A percentile compares a stretch with the other conserved stretches of the same genome.
phyloP scores from a whole-genome alignment of 1,284 basidiomycete species.

The Macrocystidia cucumis region DNA sequence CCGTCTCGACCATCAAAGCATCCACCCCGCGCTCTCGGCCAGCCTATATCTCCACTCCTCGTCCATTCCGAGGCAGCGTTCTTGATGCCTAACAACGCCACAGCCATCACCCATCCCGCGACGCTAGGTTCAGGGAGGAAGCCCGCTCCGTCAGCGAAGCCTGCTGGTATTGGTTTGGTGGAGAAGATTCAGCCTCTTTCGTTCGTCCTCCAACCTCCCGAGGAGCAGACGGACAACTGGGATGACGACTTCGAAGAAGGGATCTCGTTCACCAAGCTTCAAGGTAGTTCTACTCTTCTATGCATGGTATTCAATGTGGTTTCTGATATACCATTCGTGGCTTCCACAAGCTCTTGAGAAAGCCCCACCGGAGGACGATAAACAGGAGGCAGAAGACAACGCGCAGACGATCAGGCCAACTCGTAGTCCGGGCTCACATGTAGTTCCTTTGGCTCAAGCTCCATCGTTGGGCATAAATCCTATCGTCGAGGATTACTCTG shows the following conservation, averaged over 20 bases:
- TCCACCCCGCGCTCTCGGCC: conserved; percentile 33
- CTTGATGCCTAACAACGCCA: conserved; percentile 20
- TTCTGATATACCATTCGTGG: conserved; percentile 4
- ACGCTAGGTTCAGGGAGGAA: conserved; percentile 24
- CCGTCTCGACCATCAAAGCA: conserved; percentile 59
- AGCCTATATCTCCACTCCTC: conserved; percentile 33
- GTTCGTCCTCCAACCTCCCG: conserved; percentile 57
- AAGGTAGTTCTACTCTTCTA: conserved; percentile 46
- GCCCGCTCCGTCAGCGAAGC: conserved; percentile 23
- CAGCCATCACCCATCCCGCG: conserved; percentile 18
- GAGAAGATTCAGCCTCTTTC: conserved; percentile 54
- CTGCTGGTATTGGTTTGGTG: conserved; percentile 30
- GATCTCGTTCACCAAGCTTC: conserved; percentile 80
- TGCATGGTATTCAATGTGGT: not conserved
- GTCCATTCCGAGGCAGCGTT: conserved; percentile 14
- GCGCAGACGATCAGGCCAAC: conserved; percentile 70
- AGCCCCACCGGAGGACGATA: conserved; percentile 50
- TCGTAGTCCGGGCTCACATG: conserved; percentile 51
- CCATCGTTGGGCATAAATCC: conserved; percentile 53
- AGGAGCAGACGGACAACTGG: conserved; percentile 91
- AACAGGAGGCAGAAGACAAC: conserved; percentile 61
- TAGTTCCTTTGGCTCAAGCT: conserved; percentile 48
- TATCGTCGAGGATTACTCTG: conserved; percentile 87
- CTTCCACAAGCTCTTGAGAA: conserved; percentile 50
- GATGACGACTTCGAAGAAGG: conserved; percentile 97